Conservation (phyloP, 768 basidiomycete genomes). For the Calocybe indica region DNA sequence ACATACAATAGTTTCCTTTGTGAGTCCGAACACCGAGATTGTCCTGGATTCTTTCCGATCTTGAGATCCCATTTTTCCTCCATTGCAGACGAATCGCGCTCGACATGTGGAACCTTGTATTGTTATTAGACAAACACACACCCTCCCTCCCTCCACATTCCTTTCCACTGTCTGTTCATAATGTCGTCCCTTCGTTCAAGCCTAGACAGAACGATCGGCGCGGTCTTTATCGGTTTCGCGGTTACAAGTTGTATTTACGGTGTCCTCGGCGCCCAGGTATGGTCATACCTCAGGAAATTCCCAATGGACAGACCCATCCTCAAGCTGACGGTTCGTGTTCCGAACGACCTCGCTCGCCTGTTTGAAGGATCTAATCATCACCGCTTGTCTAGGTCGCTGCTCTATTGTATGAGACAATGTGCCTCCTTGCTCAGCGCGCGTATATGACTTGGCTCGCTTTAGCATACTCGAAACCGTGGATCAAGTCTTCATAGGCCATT, state of each 20-base stretch:
- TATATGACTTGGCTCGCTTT: not conserved
- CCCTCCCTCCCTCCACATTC: not conserved
- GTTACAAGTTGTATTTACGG: slow-evolving; percentile 49
- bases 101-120: not conserved
- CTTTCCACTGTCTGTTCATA: not conserved
- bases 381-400: slow-evolving; percentile 25
- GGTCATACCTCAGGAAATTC: slow-evolving; percentile 50
- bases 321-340: slow-evolving; percentile 42
- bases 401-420: slow-evolving; percentile 24
- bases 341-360: not conserved
- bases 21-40: too few species aligned
- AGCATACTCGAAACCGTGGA: slow-evolving; percentile 51
- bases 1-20: too few species aligned
- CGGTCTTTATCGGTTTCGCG: slow-evolving; percentile 53
- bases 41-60: too few species aligned
- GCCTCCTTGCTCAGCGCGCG: not conserved
- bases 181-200: slow-evolving; percentile 6
- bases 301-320: slow-evolving; percentile 45
- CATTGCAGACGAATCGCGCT: not conserved
- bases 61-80: not conserved
- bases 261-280: slow-evolving; percentile 46
- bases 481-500: slow-evolving; percentile 50
- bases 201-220: slow-evolving; percentile 51
- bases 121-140: not conserved
- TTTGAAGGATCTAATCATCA: not conserved